Base-by-base conservation (phyloP, 306 rosid species). In the Malus asiatica region DNA sequence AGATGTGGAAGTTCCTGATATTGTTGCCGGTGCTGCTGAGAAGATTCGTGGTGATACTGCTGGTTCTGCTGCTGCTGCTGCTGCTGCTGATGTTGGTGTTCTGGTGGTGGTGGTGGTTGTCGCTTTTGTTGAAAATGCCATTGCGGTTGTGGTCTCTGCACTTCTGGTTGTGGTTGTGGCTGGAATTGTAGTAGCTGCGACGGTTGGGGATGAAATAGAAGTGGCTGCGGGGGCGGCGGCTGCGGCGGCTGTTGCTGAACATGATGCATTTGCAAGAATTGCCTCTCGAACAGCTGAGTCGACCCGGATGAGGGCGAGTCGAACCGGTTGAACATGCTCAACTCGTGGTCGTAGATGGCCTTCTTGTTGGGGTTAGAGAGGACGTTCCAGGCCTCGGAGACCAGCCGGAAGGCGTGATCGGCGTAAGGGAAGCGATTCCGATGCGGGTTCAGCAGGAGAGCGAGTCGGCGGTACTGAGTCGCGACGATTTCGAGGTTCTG, bases 371-470 rank as follows among this genome's bases (percentile, higher is more conserved):
- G 88, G 74, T 89, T 84, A 0, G 93, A 90, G 33, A 95, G 89
- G 2, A 95, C 84, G 20, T 86, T 62, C 99, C 99, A 95, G 1
- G 97, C 96, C 51, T 95, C 99, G 18, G 85, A 76, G 27, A 95
- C 85, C 29, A 92, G 93, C 4, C 86, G 59, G 53, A 92, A 92
- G 22, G 99, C 97, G 1, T 92, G 87, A 15, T 72, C 83, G 14
- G 99, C 80, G 66, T 66, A 86, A 8, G 96, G 85, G 3, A 89
- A 81, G 4, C 86, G 91, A 58, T 89, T 89, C 4, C 83, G 79
- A 33, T 84, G 78, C 8, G 97, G 97, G 80, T 87, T 90, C 12
- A 95, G 92, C 22, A 90, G 88, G 11, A 83, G 64, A 14, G 91
- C 93, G 6, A 95, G 95, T 1, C 93, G 92, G 64, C 92, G 93